Conservation (phyloP, 2,329 filamentous ascomycete species). For the Cordyceps cateniannulata region DNA sequence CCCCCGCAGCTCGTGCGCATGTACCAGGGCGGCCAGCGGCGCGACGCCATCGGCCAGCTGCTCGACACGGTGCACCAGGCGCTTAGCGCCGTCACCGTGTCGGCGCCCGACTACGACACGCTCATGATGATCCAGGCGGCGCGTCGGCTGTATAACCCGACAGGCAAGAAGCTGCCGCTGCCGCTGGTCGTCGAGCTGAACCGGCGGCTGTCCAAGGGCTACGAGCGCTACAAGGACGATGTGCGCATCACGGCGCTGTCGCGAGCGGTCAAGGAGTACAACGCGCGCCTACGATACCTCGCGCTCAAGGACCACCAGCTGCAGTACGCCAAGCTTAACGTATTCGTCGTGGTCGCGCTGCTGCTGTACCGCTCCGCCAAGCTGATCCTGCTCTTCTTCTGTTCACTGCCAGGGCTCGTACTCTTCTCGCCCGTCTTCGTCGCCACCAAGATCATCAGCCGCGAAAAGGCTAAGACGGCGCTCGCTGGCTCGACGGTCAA, state of each 20-base stretch:
- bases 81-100: conserved; percentile 82
- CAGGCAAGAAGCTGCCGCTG: conserved; percentile 85
- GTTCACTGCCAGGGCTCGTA: conserved; percentile 77
- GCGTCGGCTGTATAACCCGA: conserved; percentile 86
- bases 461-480: conserved; percentile 74
- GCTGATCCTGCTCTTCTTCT: conserved; percentile 67
- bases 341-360: conserved; percentile 66
- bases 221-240: conserved; percentile 87
- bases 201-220: conserved; percentile 81
- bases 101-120: conserved; percentile 89
- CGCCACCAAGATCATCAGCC: conserved; percentile 74
- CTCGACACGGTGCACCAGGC: conserved; percentile 82
- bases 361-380: conserved; percentile 77
- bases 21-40: conserved; percentile 75
- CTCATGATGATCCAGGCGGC: conserved; percentile 96
- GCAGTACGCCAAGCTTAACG: conserved; percentile 79
- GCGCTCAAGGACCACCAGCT: conserved; percentile 92
- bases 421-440: conserved; percentile 88
- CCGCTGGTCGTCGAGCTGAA: conserved; percentile 94
- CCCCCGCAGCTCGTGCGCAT: conserved; percentile 74
- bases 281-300: conserved; percentile 76
- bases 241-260: conserved; percentile 72
- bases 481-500: conserved; percentile 83
- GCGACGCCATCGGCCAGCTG: conserved; percentile 80
- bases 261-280: conserved; percentile 74